Conservation (phyloP, 768 basidiomycete species). For the Kwoniella newhampshirensis region DNA sequence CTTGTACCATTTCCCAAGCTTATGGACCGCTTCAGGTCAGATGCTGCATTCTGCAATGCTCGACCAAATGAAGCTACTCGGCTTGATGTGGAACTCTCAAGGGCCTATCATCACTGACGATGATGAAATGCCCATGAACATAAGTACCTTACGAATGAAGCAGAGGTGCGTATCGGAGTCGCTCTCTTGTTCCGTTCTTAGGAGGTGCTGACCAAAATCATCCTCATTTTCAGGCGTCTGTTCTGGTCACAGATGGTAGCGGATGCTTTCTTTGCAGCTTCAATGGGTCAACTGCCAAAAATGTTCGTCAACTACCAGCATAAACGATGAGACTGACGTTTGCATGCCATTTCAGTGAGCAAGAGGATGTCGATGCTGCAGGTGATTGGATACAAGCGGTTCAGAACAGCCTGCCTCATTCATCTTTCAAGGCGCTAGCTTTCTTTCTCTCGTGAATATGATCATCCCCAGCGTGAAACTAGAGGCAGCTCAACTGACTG, state of each 20-base stretch:
- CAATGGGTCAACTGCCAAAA: slow-evolving; percentile 23
- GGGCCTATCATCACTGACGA: slow-evolving; percentile 20
- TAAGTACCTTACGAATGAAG: slow-evolving; percentile 25
- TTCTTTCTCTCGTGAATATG: slow-evolving; percentile 25
- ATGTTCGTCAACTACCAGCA: slow-evolving; percentile 28
- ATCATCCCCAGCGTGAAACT: no score
- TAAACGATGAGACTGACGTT: no score
- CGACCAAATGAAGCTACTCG: slow-evolving; percentile 34
- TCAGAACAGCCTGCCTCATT: slow-evolving; percentile 15
- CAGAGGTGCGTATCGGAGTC: slow-evolving; percentile 17
- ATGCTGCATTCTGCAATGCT: slow-evolving; percentile 25
- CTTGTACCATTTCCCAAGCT: neutral
- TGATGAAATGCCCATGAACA: slow-evolving; percentile 13
- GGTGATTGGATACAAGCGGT: slow-evolving; percentile 28
- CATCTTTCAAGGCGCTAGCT: slow-evolving; percentile 27
- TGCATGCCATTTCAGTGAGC: neutral
- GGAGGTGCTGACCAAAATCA: neutral
- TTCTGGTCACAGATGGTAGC: slow-evolving; percentile 30
- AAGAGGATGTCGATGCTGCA: slow-evolving; percentile 24
- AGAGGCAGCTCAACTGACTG: neutral
- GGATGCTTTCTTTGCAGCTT: slow-evolving; percentile 29
- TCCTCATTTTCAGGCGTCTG: slow-evolving; percentile 16
- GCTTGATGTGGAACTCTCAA: slow-evolving; percentile 30
- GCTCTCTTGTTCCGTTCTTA: neutral
- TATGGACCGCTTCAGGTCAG: slow-evolving; percentile 12